Base-by-base conservation (phyloP, 257 asterid species). In the Jasminum sambac region DNA sequence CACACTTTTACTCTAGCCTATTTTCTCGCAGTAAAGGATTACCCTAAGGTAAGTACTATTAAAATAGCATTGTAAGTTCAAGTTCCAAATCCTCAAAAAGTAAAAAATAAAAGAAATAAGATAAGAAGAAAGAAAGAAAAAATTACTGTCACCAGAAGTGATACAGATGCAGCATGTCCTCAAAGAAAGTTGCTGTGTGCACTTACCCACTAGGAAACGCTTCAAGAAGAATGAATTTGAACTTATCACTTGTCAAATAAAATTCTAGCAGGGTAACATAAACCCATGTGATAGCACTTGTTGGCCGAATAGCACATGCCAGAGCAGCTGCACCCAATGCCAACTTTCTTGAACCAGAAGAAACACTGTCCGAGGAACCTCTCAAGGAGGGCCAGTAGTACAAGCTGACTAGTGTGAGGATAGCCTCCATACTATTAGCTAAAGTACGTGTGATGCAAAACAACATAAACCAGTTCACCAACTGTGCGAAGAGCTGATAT, bases 371-470 rank as follows among this genome's bases (percentile, higher is more conserved):
- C 24, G 83, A 64, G 30, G 87, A 78, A 7, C 36, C 67, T 83
- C 92, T 83, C 85, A 95, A 77, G 82, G 94, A 95, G 68, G 99
- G 97, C 98, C 99, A 95, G 80, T 89, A 82, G 78, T 85, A 91
- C 44, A 95, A 84, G 82, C 97, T 89, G 82, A 89, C 92, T 34
- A 91, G 9, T 10, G 97, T 91, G 62, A 95, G 94, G 78, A 91
- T 86, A 12, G 97, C 88, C 84, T 95, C 99, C 83, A 95, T 74
- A 78, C 93, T 79, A 82, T 95, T 95, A 36, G 98, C 92, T 10
- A 89, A 76, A 37, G 98, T 89, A 46, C 96, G 97, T 14, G 97
- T 84, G 70, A 95, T 85, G 84, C 96, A 95, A 89, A 85, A 95
- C 77, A 91, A 90, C 92, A 90, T 86, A 85, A 95, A 95, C 98